Base-by-base conservation (phyloP, 495 filamentous ascomycete genomes). In the Penicillium verhagenii region DNA sequence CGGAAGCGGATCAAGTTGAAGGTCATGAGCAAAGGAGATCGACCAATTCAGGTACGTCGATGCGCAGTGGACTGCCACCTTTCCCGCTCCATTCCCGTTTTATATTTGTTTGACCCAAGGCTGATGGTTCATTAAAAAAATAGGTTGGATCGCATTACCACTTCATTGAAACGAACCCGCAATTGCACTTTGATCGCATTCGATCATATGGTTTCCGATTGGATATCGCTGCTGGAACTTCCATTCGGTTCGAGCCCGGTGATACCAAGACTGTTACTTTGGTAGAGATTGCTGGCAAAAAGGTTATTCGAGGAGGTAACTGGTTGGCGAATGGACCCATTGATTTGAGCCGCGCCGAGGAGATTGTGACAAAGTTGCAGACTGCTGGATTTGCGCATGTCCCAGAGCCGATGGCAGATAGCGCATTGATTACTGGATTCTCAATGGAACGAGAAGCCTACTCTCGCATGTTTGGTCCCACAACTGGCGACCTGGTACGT, bases 111-210 rank as follows among this genome's bases (percentile, higher is more conserved):
- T 37, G 55, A n/a, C n/a, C n/a, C n/a, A n/a, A 47, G 16, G 25
- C 43, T 51, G 18, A 53, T 29, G 25, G 13, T 7, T 23, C 6
- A 39, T 16, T 16, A 14, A 10, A 13, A 40, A 20, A 9, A n/a
- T 61, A 88, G 84, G 79, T 92, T 57, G 94, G 94, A 18, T 96
- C 90, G 52, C 94, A 98, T 69, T 98, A 97, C 72, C 92, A 97
- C 72, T 91, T 98, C 69, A 82, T 96, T 63, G 94, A 98, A 76
- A 88, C 85, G 19, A 98, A 98, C 66, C 89, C 92, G 19, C 83
- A 88, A 69, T 77, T 98, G 50, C 84, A 90, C 64, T 98, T 98
- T 69, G 94, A 98, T 69, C 89, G 94, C n/a, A 69, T 83, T 24
- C 82, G 83, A 46, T 80, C 92, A 1, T 92, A 92, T 60, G 94